Evolutionary conservation across 2,329 filamentous ascomycete genomes (phyloP).

Genomic region (Epichloe baconii): DNA sequence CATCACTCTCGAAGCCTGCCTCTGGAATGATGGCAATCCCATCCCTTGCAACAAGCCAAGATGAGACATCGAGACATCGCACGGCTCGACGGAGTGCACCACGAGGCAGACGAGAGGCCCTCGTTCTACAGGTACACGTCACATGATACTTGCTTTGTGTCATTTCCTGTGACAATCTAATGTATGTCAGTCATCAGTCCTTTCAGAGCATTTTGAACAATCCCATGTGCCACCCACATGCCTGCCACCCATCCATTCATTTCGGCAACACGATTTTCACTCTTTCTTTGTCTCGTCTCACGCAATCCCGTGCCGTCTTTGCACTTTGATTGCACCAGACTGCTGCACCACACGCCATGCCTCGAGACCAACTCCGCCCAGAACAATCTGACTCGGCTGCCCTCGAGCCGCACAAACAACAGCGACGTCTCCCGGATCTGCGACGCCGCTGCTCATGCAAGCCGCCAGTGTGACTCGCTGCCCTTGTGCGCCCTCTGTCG

Average conservation of each 20-base stretch:
- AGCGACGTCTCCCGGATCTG: slow-evolving; percentile 43
- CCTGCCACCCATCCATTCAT: too few species aligned
- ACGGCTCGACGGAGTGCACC: too few species aligned
- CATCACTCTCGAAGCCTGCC: not conserved
- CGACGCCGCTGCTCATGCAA: slow-evolving; percentile 44
- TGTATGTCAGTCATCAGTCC: not conserved
- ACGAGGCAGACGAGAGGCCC: too few species aligned
- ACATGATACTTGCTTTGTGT: not conserved
- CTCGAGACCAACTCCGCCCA: slow-evolving; percentile 35
- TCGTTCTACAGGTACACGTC: not conserved
- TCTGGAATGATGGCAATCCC: not conserved
- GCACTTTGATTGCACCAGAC: not conserved
- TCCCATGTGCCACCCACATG: too few species aligned
- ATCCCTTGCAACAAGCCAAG: not conserved
- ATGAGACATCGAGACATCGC: not conserved
- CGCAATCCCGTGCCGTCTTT: too few species aligned
- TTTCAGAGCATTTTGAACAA: not conserved
- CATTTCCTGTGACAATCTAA: not conserved
- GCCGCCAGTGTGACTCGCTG: slow-evolving; percentile 27
- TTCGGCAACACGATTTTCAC: too few species aligned
- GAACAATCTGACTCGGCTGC: slow-evolving; percentile 17
- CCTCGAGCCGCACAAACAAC: slow-evolving; percentile 15
- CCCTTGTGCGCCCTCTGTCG: slow-evolving; percentile 7
- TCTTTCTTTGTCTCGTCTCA: too few species aligned
- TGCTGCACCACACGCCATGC: slow-evolving; percentile 19